A percentile compares a stretch with the other conserved stretches of the same genome.
Evolutionary conservation across 2,329 filamentous ascomycete genomes (phyloP).

Genomic region (Talaromyces funiculosus): DNA sequence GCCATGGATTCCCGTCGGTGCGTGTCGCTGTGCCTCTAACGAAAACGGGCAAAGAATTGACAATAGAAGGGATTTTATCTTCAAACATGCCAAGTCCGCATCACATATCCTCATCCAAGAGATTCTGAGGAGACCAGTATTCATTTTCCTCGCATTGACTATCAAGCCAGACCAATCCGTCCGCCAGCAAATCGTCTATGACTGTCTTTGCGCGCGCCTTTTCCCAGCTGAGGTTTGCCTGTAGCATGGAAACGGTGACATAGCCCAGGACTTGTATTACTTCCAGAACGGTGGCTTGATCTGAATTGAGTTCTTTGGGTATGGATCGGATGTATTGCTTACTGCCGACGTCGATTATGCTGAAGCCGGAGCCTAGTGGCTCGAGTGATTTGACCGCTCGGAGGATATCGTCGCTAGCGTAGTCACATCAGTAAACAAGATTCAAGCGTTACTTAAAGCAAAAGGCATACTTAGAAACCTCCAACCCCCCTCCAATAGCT

Average conservation of each 20-base stretch:
- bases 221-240: slow-evolving; percentile 81
- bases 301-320: slow-evolving; percentile 89
- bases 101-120: slow-evolving; percentile 38
- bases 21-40: too few relatives aligned
- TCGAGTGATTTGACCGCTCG: slow-evolving; percentile 81
- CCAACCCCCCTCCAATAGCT: slow-evolving; percentile 67
- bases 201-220: slow-evolving; percentile 78
- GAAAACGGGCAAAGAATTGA: too few relatives aligned
- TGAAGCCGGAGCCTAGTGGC: slow-evolving; percentile 83
- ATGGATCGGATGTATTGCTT: slow-evolving; percentile 86
- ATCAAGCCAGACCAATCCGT: slow-evolving; percentile 93
- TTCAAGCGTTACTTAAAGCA: too few relatives aligned
- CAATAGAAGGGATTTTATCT: too few relatives aligned
- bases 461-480: slow-evolving; percentile 65
- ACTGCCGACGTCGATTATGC: slow-evolving; percentile 74
- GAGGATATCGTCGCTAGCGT: slow-evolving; percentile 73
- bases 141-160: slow-evolving; percentile 78
- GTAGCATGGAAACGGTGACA: slow-evolving; percentile 83
- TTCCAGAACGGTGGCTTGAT: slow-evolving; percentile 88
- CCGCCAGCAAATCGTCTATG: slow-evolving; percentile 79
- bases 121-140: slow-evolving; percentile 65
- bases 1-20: neutral
- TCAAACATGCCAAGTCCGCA: too few relatives aligned
- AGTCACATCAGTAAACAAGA: neutral
- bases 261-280: slow-evolving; percentile 85